phyloP scores from a whole-genome alignment of 306 rosid species.

The Luffa acutangula region DNA sequence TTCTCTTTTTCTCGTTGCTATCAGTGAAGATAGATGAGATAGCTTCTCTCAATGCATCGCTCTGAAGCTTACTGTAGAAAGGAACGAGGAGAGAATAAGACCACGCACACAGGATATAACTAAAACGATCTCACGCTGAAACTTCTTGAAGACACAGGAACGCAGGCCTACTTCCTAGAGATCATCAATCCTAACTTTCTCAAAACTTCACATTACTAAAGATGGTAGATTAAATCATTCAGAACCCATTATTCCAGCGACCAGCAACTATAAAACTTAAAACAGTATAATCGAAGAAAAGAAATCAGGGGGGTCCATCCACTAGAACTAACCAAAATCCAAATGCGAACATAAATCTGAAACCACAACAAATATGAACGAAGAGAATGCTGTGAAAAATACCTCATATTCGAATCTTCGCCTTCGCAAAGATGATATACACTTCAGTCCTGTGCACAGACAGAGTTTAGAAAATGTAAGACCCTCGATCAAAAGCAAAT shows the following conservation, averaged over 20 bases:
- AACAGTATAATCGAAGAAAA: neutral
- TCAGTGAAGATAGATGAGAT: constrained; percentile 36
- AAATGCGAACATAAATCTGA: neutral
- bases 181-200: neutral
- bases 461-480: neutral
- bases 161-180: neutral
- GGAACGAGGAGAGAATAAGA: neutral
- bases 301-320: neutral
- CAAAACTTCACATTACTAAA: neutral
- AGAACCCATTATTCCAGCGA: neutral
- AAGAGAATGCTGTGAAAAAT: neutral
- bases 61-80: constrained; percentile 61
- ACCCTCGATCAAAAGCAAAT: neutral
- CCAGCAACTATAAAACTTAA: neutral
- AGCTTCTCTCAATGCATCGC: constrained; percentile 66
- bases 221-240: neutral
- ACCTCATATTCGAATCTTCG: constrained; percentile 51
- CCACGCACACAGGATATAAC: neutral
- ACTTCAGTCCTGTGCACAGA: constrained; percentile 23
- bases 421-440: constrained; percentile 7
- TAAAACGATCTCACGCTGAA: neutral
- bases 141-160: neutral
- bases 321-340: neutral
- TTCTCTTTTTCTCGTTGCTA: constrained; percentile 41
- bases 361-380: neutral